Percentiles rank a stretch among this genome's conserved stretches.
Evolutionary conservation across 495 filamentous ascomycete genomes (phyloP).

Genomic region (Pyronema domesticum): DNA sequence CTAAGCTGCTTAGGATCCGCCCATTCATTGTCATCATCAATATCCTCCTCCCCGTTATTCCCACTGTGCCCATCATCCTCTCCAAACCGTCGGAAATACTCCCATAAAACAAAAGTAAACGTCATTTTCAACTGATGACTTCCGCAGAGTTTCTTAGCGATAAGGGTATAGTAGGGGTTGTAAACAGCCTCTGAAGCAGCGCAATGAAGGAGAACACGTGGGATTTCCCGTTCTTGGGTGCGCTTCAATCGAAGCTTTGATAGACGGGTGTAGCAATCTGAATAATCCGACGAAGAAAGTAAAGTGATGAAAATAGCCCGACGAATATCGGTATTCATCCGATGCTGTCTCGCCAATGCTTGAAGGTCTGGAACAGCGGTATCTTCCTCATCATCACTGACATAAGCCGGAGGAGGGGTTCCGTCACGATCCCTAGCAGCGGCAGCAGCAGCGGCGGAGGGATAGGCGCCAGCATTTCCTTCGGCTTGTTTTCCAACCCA

Average conservation of each 20-base stretch:
- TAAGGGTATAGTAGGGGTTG: conserved; percentile 83
- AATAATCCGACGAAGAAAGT: conserved; percentile 71
- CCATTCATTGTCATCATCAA: conserved; percentile 30
- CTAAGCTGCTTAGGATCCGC: conserved; percentile 31
- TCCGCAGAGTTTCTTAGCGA: conserved; percentile 57
- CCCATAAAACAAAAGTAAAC: conserved; percentile 76
- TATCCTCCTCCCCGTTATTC: conserved; percentile 32
- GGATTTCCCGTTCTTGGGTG: conserved; percentile 69
- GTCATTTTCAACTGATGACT: conserved; percentile 57
- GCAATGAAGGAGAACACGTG: conserved; percentile 76
- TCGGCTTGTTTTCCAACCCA: conserved; percentile 37
- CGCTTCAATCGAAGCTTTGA: conserved; percentile 70
- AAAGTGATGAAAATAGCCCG: conserved; percentile 82
- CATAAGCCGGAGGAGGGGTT: background rate
- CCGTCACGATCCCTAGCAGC: conserved; percentile 15
- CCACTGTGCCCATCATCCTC: conserved; percentile 46
- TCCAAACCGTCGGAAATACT: conserved; percentile 69
- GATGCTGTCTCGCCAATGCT: conserved; percentile 58
- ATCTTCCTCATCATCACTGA: conserved; percentile 29
- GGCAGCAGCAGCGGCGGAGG: background rate
- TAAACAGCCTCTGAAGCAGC: conserved; percentile 63
- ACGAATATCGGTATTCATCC: conserved; percentile 89
- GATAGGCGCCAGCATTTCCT: conserved; percentile 2
- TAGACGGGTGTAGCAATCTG: conserved; percentile 62
- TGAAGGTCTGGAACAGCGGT: conserved; percentile 44